Conservation (phyloP, 495 filamentous ascomycete species). For the Hamigera avellanea region DNA sequence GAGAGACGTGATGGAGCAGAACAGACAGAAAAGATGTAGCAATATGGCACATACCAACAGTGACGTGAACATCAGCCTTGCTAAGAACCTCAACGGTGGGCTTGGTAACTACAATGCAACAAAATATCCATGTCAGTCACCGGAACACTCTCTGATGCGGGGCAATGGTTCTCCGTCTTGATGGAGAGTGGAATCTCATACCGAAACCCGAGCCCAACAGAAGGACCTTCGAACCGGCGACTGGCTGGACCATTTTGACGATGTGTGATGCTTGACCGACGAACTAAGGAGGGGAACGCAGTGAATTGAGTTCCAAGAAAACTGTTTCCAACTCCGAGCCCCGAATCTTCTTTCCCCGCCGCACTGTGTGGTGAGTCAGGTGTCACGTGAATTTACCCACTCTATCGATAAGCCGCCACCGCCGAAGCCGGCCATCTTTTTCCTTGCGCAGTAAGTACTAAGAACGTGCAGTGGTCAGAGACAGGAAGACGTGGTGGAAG, state of each 20-base stretch:
- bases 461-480: too few species aligned
- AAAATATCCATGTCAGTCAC: constrained; percentile 4
- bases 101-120: constrained; percentile 42
- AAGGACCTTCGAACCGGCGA: constrained; percentile 47
- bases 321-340: too few species aligned
- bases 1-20: too few species aligned
- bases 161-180: constrained; percentile 6
- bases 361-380: constrained; percentile 2
- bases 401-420: background rate
- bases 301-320: background rate
- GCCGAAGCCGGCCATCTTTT: background rate
- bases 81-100: constrained; percentile 65
- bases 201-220: constrained; percentile 70
- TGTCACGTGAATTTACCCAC: constrained; percentile 9
- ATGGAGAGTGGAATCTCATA: constrained; percentile 9
- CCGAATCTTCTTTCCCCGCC: constrained; percentile 3
- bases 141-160: constrained; percentile 12
- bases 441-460: too few species aligned
- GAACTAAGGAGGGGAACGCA: constrained; percentile 1
- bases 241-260: constrained; percentile 10
- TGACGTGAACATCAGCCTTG: constrained; percentile 66
- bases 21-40: background rate
- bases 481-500: too few species aligned
- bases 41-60: constrained; percentile 52
- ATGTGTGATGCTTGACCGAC: background rate